A percentile compares a stretch with the other conserved stretches of the same genome.
Evolutionary conservation across 148 eudicot genomes (phyloP).

Genomic region (Rhododendron ferrugineum): DNA sequence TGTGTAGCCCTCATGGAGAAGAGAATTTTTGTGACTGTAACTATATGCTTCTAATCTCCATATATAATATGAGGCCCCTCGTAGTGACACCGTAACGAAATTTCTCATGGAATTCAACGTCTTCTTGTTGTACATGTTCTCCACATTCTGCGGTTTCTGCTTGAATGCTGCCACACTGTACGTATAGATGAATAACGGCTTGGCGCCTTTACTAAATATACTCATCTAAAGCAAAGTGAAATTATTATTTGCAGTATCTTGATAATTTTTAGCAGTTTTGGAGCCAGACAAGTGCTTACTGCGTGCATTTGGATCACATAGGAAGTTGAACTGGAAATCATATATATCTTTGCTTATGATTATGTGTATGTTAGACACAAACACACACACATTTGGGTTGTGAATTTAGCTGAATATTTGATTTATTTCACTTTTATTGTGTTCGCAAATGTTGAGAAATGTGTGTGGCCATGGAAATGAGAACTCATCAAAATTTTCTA

Average conservation of each 20-base stretch:
- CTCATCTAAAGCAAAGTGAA: not conserved
- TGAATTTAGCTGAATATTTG: not conserved
- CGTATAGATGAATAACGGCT: not conserved
- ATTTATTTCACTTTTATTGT: not conserved
- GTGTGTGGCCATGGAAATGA: not conserved
- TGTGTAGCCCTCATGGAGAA: not conserved
- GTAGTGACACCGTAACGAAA: not conserved
- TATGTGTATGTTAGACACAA: not conserved
- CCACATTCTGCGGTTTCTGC: not conserved
- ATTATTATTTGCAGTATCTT: not conserved
- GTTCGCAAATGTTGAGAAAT: not conserved
- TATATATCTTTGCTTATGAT: not conserved
- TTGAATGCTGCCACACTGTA: not conserved
- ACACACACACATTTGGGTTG: not conserved
- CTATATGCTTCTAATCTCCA: not conserved
- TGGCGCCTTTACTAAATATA: not conserved
- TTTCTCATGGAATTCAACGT: not conserved
- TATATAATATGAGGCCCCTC: not conserved
- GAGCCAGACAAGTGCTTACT: not conserved
- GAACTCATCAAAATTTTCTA: not conserved
- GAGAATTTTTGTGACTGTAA: not conserved
- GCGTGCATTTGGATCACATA: not conserved
- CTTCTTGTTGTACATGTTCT: not conserved
- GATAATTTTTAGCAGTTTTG: not conserved
- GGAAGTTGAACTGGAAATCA: not conserved